Percentiles rank a stretch among this genome's conserved stretches.
Evolutionary conservation across 1,139 yeast genomes (phyloP).

Genomic region (Kodamaea plutei): DNA sequence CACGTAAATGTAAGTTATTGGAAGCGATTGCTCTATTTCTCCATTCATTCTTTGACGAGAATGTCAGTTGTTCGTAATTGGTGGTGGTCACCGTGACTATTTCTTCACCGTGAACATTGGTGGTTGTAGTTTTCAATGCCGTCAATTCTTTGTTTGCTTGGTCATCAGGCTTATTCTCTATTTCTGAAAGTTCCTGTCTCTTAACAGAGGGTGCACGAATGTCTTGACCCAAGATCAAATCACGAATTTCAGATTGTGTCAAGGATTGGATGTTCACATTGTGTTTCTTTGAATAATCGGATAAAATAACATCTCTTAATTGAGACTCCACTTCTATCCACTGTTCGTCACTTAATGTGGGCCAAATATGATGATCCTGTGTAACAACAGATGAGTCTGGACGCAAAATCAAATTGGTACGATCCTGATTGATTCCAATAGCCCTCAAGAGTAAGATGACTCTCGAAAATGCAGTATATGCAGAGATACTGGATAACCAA

Average conservation of each 20-base stretch:
- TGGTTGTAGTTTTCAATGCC: slow-evolving; percentile 79
- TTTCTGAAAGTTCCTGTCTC: slow-evolving; percentile 72
- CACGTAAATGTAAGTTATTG: slow-evolving; percentile 64
- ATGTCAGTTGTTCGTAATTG: slow-evolving; percentile 79
- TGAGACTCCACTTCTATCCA: slow-evolving; percentile 90
- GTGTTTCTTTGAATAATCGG: slow-evolving; percentile 81
- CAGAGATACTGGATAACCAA: slow-evolving; percentile 79
- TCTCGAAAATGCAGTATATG: slow-evolving; percentile 93
- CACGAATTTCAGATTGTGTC: slow-evolving; percentile 92
- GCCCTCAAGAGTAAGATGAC: slow-evolving; percentile 77
- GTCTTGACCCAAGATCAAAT: slow-evolving; percentile 91
- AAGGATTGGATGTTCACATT: slow-evolving; percentile 81
- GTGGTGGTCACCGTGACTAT: slow-evolving; percentile 92
- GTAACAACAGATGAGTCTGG: slow-evolving; percentile 71
- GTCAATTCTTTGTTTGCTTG: slow-evolving; percentile 47
- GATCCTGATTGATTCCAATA: slow-evolving; percentile 70
- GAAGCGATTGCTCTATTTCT: slow-evolving; percentile 81
- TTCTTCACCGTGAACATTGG: slow-evolving; percentile 94
- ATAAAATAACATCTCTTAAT: slow-evolving; percentile 79
- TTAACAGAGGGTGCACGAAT: slow-evolving; percentile 84
- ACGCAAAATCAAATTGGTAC: slow-evolving; percentile 68
- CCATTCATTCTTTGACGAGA: slow-evolving; percentile 90
- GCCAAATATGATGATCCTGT: slow-evolving; percentile 89
- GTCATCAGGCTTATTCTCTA: slow-evolving; percentile 51
- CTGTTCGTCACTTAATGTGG: slow-evolving; percentile 78